Percentiles rank a stretch among this genome's conserved stretches.
Evolutionary conservation across 106 monocot genomes (phyloP).

Genomic region (Posidonia australis): DNA sequence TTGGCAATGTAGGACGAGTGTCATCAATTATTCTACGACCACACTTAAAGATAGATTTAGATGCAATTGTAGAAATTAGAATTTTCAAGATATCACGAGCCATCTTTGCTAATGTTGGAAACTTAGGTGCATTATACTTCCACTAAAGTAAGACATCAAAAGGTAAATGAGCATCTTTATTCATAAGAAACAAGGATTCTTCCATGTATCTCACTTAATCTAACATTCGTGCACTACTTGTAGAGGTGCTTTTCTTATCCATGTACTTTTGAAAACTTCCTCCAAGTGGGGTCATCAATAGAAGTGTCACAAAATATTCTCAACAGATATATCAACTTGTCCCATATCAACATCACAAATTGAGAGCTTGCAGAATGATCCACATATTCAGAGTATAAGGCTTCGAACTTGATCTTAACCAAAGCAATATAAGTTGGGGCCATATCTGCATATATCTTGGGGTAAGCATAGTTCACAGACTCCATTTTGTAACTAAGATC

Average conservation of each 20-base stretch:
- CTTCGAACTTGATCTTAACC: neutral
- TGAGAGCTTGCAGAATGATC: neutral
- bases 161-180: neutral
- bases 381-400: neutral
- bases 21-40: neutral
- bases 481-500: neutral
- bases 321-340: too few species aligned
- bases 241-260: too few species aligned
- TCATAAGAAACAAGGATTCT: neutral
- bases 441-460: neutral
- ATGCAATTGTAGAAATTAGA: neutral
- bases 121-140: slow-evolving; percentile 11
- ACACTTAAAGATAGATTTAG: rapidly evolving
- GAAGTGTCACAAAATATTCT: too few species aligned
- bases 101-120: neutral
- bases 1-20: neutral
- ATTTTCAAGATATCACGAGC: neutral
- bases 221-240: too few species aligned
- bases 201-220: neutral
- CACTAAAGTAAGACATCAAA: neutral
- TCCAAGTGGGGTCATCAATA: too few species aligned
- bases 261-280: too few species aligned
- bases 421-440: neutral
- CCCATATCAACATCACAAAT: neutral
- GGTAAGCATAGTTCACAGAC: neutral